Percentiles rank a stretch among this genome's conserved stretches.
Conservation (phyloP, 2,329 filamentous ascomycete genomes). For the Penicillium sp. region DNA sequence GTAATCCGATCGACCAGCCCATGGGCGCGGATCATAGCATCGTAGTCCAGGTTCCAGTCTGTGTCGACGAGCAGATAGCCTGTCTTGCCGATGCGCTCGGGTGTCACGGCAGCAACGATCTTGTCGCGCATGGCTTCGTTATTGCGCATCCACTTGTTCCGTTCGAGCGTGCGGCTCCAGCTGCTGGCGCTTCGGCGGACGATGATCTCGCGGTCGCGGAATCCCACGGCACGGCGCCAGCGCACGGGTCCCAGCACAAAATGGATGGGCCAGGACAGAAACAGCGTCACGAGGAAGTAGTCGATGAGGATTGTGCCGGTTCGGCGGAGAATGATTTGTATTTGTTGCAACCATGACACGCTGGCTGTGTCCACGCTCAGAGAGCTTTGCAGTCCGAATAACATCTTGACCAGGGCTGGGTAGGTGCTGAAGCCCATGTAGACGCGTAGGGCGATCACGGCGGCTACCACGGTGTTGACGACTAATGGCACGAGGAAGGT, state of each 20-base stretch:
- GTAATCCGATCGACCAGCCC: slow-evolving; percentile 54
- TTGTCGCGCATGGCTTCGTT: slow-evolving; percentile 51
- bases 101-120: slow-evolving; percentile 64
- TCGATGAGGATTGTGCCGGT: slow-evolving; percentile 66
- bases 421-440: slow-evolving; percentile 69
- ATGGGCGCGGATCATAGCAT: slow-evolving; percentile 69
- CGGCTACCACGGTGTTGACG: slow-evolving; percentile 65
- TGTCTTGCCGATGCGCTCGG: slow-evolving; percentile 68
- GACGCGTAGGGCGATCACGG: slow-evolving; percentile 62
- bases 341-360: slow-evolving; percentile 54
- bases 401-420: slow-evolving; percentile 58
- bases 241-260: slow-evolving; percentile 63
- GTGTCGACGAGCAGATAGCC: slow-evolving; percentile 80
- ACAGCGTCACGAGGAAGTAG: slow-evolving; percentile 61
- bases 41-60: slow-evolving; percentile 85
- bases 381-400: slow-evolving; percentile 62
- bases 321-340: slow-evolving; percentile 55
- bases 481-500: slow-evolving; percentile 74
- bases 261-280: slow-evolving; percentile 68
- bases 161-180: slow-evolving; percentile 60
- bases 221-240: slow-evolving; percentile 73
- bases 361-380: slow-evolving; percentile 58
- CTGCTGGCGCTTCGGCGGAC: slow-evolving; percentile 65
- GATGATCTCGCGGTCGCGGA: slow-evolving; percentile 72
- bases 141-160: slow-evolving; percentile 45